Base-by-base conservation (phyloP, 1,284 basidiomycete species). In the Pyrrhoderma noxium region DNA sequence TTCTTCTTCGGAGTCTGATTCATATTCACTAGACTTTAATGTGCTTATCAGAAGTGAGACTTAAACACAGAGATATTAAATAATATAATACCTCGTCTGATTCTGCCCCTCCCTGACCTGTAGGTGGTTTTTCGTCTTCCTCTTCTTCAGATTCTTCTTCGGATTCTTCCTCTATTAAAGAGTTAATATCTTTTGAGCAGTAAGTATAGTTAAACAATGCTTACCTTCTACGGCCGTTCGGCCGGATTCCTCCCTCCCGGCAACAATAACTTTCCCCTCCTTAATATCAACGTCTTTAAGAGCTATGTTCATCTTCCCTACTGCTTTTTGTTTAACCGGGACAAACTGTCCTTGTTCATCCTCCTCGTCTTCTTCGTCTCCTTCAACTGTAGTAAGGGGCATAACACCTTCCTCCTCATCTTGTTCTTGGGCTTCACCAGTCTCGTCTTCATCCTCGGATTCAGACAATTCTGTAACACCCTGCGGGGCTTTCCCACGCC, bases 401-500 rank as follows among this genome's bases (percentile, higher is more conserved):
- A 82, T 70, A 61, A 84, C 82, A 9, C 73, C 79, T 41, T 75
- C 74, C 47, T 78, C 77, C 53, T 73, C 66, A 35, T 64, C 53
- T 16, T 59, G 64, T 13, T 65, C 63, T 45, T 67, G 67, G 18
- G 57, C 65, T 47, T 67, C 65, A 34, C 70, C 72, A 22, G 60
- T 58, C 2, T 62, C 62, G 31, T 77, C 78, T 27, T 74, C 73
- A 41, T 84, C 81, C 21, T 72, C 72, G 19, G 81, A 82, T 55
- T 85, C 83, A 1, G 80, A 81, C 36, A 40, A 31, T 18, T 76
- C 71, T 1, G 67, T 67, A 38, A 70, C 75, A 45, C 85, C 86
- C 65, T 89, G 89, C 0, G 88, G 88, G 0, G 81, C 87, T 59
- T 89, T 89, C 51, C 89, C 87, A 60, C 85, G 86, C 82, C 86